phyloP scores from a whole-genome alignment of 1,284 basidiomycete species.

The Trametes sp. region DNA sequence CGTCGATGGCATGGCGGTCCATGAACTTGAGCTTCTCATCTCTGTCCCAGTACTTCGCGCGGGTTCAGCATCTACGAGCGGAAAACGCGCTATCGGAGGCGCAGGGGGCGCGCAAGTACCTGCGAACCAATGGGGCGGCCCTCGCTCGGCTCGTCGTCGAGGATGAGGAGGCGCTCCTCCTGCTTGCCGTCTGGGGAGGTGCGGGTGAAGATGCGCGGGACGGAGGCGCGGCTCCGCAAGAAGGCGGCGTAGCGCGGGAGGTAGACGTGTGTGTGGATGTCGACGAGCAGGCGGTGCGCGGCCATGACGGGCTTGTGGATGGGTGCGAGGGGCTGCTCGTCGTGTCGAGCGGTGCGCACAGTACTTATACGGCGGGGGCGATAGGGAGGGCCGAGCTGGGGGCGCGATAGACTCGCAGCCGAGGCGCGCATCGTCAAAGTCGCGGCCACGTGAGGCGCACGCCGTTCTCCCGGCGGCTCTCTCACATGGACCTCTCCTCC shows the following conservation, averaged over 20 bases:
- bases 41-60: conserved; percentile 77
- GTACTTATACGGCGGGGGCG: conserved; percentile 3
- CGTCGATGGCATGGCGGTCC: conserved; percentile 77
- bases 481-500: conserved; percentile 1
- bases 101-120: conserved; percentile 42
- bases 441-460: conserved; percentile 27
- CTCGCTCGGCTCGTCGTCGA: conserved; percentile 79
- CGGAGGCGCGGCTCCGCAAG: conserved; percentile 63
- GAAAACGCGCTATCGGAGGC: background rate
- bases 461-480: background rate
- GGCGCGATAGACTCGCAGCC: background rate
- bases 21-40: conserved; percentile 81
- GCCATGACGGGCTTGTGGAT: conserved; percentile 16
- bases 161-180: conserved; percentile 76
- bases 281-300: conserved; percentile 59
- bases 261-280: conserved; percentile 86
- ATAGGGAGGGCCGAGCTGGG: background rate
- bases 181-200: conserved; percentile 49
- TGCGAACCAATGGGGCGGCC: conserved; percentile 73
- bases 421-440: conserved; percentile 10
- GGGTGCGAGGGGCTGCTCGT: background rate
- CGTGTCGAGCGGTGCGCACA: background rate
- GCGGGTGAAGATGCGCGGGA: conserved; percentile 74
- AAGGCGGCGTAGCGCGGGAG: conserved; percentile 75
- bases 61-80: conserved; percentile 30